Evolutionary conservation across 805 yeast species (phyloP).

Genomic region (Yamadazyma phyllophila): DNA sequence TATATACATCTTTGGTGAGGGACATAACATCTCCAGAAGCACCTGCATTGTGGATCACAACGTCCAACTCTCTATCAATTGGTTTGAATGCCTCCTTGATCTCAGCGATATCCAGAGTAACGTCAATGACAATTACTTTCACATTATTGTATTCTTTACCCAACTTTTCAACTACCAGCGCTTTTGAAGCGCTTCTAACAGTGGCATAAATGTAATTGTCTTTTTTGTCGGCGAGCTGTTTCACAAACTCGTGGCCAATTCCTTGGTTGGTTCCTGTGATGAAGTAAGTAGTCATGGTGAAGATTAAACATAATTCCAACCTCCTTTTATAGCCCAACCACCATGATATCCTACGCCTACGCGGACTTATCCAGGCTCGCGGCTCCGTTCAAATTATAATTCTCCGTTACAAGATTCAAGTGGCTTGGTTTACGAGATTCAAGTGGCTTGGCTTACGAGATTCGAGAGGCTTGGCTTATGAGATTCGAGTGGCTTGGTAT

Average conservation of each 20-base stretch:
- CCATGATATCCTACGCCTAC: too few relatives aligned
- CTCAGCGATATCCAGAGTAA: neutral
- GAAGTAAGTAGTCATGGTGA: conserved; percentile 6
- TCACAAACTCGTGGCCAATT: conserved; percentile 34
- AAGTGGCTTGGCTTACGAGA: too few relatives aligned
- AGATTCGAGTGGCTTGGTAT: too few relatives aligned
- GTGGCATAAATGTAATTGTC: conserved; percentile 38
- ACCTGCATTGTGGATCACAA: conserved; percentile 34
- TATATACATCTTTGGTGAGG: neutral
- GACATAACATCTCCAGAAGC: neutral
- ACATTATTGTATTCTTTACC: conserved; percentile 4
- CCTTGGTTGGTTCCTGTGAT: conserved; percentile 44
- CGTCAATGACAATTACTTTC: conserved; percentile 7
- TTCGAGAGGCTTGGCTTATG: too few relatives aligned
- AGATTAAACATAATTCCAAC: neutral
- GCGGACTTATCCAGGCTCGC: too few relatives aligned
- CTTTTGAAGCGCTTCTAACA: conserved; percentile 20
- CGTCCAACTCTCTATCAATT: conserved; percentile 27
- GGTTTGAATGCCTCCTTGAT: conserved; percentile 10
- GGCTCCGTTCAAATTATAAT: too few relatives aligned
- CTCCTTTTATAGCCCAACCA: neutral
- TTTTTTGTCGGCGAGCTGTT: conserved; percentile 22
- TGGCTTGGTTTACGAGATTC: too few relatives aligned
- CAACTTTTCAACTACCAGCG: conserved; percentile 15
- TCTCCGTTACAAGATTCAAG: too few relatives aligned